These are phyloP conservation scores for Suillus ampliporus DNA, from an alignment of 768 basidiomycete species.

Conservation along the genomic window DNA sequence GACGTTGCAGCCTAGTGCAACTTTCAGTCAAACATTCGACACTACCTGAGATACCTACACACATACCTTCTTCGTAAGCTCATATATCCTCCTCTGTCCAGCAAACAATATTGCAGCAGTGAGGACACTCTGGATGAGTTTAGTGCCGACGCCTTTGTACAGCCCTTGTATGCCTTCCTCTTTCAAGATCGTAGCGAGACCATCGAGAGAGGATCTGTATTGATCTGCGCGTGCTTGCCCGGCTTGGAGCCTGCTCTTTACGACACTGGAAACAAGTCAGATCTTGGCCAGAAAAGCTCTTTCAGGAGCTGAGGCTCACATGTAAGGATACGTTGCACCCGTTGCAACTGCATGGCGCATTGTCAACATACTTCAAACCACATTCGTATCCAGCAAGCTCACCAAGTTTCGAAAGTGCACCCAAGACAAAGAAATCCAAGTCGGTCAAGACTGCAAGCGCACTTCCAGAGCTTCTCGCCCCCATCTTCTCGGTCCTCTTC, in stretches of 20 bases:
- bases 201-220: slow-evolving; percentile 79
- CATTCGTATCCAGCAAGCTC: slow-evolving; percentile 20
- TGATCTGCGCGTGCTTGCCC: slow-evolving; percentile 68
- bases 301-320: slow-evolving; percentile 46
- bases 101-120: slow-evolving; percentile 95
- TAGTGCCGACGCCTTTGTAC: slow-evolving; percentile 87
- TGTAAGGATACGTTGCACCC: slow-evolving; percentile 73
- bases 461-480: slow-evolving; percentile 49
- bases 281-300: not conserved
- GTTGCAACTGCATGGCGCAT: slow-evolving; percentile 48
- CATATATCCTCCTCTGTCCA: slow-evolving; percentile 82
- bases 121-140: slow-evolving; percentile 89
- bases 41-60: not conserved
- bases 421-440: slow-evolving; percentile 93
- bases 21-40: not conserved
- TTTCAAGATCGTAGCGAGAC: slow-evolving; percentile 75
- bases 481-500: slow-evolving; percentile 59
- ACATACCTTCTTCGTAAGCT: slow-evolving; percentile 62
- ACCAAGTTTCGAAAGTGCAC: slow-evolving; percentile 92
- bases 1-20: not conserved
- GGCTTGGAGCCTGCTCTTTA: slow-evolving; percentile 82
- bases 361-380: slow-evolving; percentile 4
- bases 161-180: slow-evolving; percentile 84
- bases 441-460: slow-evolving; percentile 67
- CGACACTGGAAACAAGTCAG: slow-evolving; percentile 47